Conservation (phyloP, 768 basidiomycete genomes). For the Leccinum pellstonianum region DNA sequence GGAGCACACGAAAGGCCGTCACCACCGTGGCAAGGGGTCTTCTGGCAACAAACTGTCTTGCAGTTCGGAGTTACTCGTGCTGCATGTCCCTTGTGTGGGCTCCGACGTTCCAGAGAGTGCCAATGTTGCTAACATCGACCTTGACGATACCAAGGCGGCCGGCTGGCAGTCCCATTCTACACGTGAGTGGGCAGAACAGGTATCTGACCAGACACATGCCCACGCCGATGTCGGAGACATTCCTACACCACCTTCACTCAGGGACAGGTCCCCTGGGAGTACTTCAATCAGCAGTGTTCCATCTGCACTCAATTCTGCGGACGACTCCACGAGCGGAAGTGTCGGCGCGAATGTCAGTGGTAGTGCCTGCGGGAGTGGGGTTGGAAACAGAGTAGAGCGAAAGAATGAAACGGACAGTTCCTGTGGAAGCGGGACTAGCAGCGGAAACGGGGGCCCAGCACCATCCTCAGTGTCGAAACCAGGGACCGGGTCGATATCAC, state of each 20-base stretch:
- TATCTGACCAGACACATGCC: slow-evolving; percentile 33
- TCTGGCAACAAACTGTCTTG: slow-evolving; percentile 9
- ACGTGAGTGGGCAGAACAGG: slow-evolving; percentile 47
- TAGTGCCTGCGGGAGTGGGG: slow-evolving; percentile 12
- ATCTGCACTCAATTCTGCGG: slow-evolving; percentile 25
- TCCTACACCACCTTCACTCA: slow-evolving; percentile 8
- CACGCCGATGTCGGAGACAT: slow-evolving; percentile 3
- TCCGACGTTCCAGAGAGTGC: slow-evolving; percentile 17
- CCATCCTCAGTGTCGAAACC: slow-evolving; percentile 21
- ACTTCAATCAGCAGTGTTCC: slow-evolving; percentile 27
- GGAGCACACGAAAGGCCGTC: slow-evolving; percentile 24
- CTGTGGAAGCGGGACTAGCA: slow-evolving; percentile 15
- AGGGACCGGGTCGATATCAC: slow-evolving; percentile 23
- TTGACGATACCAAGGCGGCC: slow-evolving; percentile 21
- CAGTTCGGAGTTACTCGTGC: slow-evolving; percentile 26
- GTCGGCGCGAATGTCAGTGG: slow-evolving; percentile 7
- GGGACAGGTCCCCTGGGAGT: slow-evolving; percentile 26
- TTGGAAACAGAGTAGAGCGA: slow-evolving; percentile 3
- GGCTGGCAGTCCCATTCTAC: slow-evolving; percentile 34
- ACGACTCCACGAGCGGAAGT: slow-evolving; percentile 24
- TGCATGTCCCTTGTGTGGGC: slow-evolving; percentile 30
- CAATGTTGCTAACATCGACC: slow-evolving; percentile 14
- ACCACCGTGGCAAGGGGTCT: slow-evolving; percentile 1
- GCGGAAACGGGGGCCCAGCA: slow-evolving; percentile 14
- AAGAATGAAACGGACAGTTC: slow-evolving; percentile 13